A percentile compares a stretch with the other conserved stretches of the same genome.
Evolutionary conservation across 306 rosid genomes (phyloP).

Genomic region (Acacia acuminata): DNA sequence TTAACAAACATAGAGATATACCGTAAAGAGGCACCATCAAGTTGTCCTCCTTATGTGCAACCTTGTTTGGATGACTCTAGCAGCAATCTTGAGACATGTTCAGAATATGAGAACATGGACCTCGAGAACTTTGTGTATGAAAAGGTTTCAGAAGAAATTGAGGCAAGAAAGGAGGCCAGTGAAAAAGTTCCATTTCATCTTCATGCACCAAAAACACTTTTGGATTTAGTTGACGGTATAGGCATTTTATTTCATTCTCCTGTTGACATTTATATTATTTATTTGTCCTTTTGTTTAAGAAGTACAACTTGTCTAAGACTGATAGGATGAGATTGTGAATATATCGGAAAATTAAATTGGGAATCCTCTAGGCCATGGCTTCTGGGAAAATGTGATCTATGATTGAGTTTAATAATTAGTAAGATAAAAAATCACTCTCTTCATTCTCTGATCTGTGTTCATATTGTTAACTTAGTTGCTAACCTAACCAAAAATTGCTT

Average conservation of each 20-base stretch:
- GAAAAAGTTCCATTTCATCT: constrained; percentile 78
- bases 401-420: background rate
- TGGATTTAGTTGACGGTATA: constrained; percentile 79
- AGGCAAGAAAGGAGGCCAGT: constrained; percentile 76
- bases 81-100: constrained; percentile 67
- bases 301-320: background rate
- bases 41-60: constrained; percentile 61
- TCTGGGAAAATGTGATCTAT: background rate
- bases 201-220: constrained; percentile 75
- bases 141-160: constrained; percentile 86
- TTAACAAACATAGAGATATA: constrained; percentile 74
- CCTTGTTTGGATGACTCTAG: constrained; percentile 68
- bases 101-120: constrained; percentile 92
- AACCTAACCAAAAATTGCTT: background rate
- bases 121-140: constrained; percentile 83
- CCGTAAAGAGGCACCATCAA: constrained; percentile 70
- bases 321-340: background rate
- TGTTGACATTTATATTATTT: background rate
- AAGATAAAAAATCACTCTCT: background rate
- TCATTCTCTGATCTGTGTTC: background rate
- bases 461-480: background rate
- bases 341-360: constrained; percentile 7
- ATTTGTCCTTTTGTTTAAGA: background rate
- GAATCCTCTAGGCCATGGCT: background rate
- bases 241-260: background rate